Evolutionary conservation across 495 filamentous ascomycete species (phyloP), one percentile per base, ranked within the genome.

Genomic region (Xylaria sp.): DNA sequence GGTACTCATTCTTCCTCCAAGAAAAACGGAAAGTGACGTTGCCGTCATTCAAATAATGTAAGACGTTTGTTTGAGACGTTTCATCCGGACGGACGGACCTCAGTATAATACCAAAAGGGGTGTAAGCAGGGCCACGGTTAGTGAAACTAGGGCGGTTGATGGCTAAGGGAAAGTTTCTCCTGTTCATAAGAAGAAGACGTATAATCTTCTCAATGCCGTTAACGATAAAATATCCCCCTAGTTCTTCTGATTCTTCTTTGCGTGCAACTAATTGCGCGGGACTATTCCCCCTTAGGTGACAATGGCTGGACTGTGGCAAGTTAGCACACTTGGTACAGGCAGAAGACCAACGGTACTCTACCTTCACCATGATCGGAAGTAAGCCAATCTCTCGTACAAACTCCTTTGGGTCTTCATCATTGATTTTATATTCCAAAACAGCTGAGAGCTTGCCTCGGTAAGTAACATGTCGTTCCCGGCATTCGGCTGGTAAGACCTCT

Each of bases 141-240:
- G 87, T 83, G 83, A 97, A 98, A 57, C 94, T 97, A 44, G 91
- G 89, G 72, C 96, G 92, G 71, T 92, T 87, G 77, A 98, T 97
- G 37, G 95, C 95, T 87, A 98, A 92, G 48, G 96, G 95, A 75
- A 92, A 97, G 81, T 99, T 98, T 73, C 96, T 89, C 76, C 92
- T 87, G 72, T 92, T 91, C 68, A 98, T 88, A 50, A 97, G 89
- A 70, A 99, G 87, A 84, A 99, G 88, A 71, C 96, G 93, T 75
- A 99, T 93, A 55, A 99, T 84, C 84, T 97, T 98, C 79, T 99
- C 96, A 61, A 93, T 97, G 66, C 96, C 96, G 73, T 97, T 98
- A 73, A 99, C 89, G 74, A 99, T 88, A 78, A 97, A 98, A 80
- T 97, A 98, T 52, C 95, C 95, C 44, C 95, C 95, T 11, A 97